These are phyloP conservation scores for Alopecurus myosuroides DNA, from an alignment of 176 grass and related monocot genomes.

Conservation along the genomic window DNA sequence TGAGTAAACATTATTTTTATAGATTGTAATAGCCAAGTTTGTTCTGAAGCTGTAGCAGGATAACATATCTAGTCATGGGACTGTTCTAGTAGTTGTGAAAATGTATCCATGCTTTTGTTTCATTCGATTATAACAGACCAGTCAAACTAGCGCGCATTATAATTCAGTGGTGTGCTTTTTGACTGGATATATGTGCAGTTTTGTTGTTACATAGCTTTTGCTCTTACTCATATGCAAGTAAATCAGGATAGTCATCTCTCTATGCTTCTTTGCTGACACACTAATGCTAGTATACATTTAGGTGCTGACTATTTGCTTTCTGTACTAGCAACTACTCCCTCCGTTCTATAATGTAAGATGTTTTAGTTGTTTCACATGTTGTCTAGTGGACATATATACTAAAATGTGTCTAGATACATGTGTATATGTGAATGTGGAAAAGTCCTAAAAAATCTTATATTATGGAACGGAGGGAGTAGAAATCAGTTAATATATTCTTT, in stretches of 20 bases:
- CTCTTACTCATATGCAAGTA: background rate
- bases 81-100: background rate
- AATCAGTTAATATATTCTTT: background rate
- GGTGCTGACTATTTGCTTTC: background rate
- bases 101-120: background rate
- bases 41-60: background rate
- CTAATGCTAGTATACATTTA: background rate
- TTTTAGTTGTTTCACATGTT: too few relatives aligned
- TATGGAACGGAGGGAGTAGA: too few relatives aligned
- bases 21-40: background rate
- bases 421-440: too few relatives aligned
- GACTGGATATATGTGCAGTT: background rate
- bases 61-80: background rate
- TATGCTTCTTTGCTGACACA: background rate
- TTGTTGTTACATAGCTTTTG: constrained; percentile 2
- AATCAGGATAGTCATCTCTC: background rate
- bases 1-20: background rate
- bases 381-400: too few relatives aligned
- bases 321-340: background rate
- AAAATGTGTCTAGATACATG: too few relatives aligned
- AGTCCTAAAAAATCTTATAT: too few relatives aligned
- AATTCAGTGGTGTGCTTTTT: background rate
- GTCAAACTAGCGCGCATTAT: background rate
- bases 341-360: too few relatives aligned
- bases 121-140: background rate